phyloP scores from a whole-genome alignment of 257 asterid genomes.

The Gynochthodes officinalis region DNA sequence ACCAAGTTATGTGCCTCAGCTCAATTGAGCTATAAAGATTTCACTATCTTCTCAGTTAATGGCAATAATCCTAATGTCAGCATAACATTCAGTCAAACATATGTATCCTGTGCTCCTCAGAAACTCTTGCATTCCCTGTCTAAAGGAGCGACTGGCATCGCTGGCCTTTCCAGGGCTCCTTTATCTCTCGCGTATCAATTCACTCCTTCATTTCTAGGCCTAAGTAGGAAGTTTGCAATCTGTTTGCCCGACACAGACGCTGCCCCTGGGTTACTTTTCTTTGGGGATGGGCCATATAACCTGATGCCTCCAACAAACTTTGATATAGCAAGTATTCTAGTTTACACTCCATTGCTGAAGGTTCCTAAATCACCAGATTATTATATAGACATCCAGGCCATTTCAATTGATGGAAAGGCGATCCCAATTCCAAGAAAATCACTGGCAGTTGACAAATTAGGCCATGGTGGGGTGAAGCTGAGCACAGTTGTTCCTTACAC shows the following conservation, averaged over 20 bases:
- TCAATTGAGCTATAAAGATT: constrained; percentile 16
- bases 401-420: constrained; percentile 20
- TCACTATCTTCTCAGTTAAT: constrained; percentile 20
- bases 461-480: constrained; percentile 50
- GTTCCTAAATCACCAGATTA: constrained; percentile 27
- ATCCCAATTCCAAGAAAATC: constrained; percentile 15
- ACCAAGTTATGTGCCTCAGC: constrained; percentile 23
- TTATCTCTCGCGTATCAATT: constrained; percentile 29
- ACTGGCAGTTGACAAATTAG: constrained; percentile 32
- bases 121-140: constrained; percentile 25
- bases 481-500: constrained; percentile 52
- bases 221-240: constrained; percentile 23
- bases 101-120: constrained; percentile 32
- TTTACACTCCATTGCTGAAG: constrained; percentile 35
- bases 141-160: constrained; percentile 26
- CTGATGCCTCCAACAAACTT: constrained; percentile 23
- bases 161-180: constrained; percentile 40
- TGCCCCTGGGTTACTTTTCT: constrained; percentile 24
- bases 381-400: constrained; percentile 27
- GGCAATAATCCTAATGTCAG: constrained; percentile 8
- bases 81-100: background rate
- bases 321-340: constrained; percentile 21
- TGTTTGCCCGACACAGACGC: constrained; percentile 24
- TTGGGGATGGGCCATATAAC: constrained; percentile 19
- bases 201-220: constrained; percentile 11